Evolutionary conservation across 306 rosid species (phyloP).

Genomic region (Ziziphus jujuba): DNA sequence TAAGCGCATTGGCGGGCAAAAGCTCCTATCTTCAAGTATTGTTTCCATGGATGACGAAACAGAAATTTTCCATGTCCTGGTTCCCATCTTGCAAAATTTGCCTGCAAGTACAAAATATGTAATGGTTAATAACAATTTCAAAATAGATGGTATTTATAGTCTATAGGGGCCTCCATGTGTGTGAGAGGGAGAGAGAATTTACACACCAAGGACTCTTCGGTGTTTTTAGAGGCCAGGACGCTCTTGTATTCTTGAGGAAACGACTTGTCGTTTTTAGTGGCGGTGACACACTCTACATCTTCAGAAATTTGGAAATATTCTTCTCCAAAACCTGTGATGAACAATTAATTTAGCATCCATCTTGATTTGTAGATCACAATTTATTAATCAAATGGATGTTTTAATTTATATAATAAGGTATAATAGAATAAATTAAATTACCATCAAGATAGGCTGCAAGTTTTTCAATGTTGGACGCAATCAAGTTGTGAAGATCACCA

Average conservation of each 20-base stretch:
- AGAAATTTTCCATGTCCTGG: slow-evolving; percentile 81
- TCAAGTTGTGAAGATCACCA: slow-evolving; percentile 69
- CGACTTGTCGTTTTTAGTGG: slow-evolving; percentile 34
- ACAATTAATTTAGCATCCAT: no score
- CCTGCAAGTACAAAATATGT: slow-evolving; percentile 36
- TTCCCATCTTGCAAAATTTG: slow-evolving; percentile 92
- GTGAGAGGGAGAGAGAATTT: slow-evolving; percentile 1
- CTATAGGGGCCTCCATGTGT: slow-evolving; percentile 1
- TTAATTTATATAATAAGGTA: neutral
- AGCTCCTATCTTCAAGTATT: slow-evolving; percentile 74
- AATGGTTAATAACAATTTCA: slow-evolving; percentile 11
- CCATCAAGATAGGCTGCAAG: slow-evolving; percentile 77
- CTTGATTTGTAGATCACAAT: no score
- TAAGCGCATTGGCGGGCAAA: slow-evolving; percentile 73
- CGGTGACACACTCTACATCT: slow-evolving; percentile 26
- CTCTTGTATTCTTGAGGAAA: slow-evolving; percentile 57
- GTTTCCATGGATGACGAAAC: slow-evolving; percentile 86
- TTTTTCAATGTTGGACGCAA: slow-evolving; percentile 68
- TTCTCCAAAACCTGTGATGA: slow-evolving; percentile 57
- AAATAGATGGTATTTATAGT: neutral
- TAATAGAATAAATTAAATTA: slow-evolving; percentile 13
- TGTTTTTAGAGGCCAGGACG: slow-evolving; percentile 67
- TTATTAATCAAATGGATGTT: no score
- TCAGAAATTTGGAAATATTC: slow-evolving; percentile 50
- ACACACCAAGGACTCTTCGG: slow-evolving; percentile 69